Percentiles rank a stretch among this genome's conserved stretches.
Conservation (phyloP, 768 basidiomycete species). For the Rhizopogon sp. region DNA sequence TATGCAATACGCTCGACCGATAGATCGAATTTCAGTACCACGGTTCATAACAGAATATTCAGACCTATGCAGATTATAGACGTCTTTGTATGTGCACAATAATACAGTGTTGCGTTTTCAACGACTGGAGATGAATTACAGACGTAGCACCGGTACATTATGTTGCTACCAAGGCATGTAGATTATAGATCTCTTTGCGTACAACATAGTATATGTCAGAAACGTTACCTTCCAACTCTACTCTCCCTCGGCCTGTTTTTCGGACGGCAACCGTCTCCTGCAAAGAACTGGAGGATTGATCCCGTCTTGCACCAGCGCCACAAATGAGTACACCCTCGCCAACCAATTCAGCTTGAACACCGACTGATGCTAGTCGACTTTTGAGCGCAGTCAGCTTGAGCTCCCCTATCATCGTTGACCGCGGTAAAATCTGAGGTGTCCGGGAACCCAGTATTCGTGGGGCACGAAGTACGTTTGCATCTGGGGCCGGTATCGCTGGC, state of each 20-base stretch:
- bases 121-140: constrained; percentile 8
- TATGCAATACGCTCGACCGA: background rate
- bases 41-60: background rate
- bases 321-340: constrained; percentile 96
- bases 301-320: constrained; percentile 49
- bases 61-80: background rate
- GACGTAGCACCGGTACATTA: constrained; percentile 15
- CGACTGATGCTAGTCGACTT: constrained; percentile 64
- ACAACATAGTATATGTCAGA: constrained; percentile 89
- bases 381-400: constrained; percentile 89
- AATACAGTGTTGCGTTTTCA: background rate
- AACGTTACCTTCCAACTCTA: constrained; percentile 86
- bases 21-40: background rate
- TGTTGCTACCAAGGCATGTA: constrained; percentile 86
- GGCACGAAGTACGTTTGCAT: constrained; percentile 20
- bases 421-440: constrained; percentile 61
- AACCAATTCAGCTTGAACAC: constrained; percentile 89
- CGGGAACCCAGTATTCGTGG: constrained; percentile 60
- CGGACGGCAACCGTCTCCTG: constrained; percentile 80
- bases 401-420: constrained; percentile 96
- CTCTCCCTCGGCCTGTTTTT: constrained; percentile 79
- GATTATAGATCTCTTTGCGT: constrained; percentile 80
- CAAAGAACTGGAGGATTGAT: constrained; percentile 36
- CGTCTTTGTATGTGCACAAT: background rate
- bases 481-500: constrained; percentile 21